Conservation (phyloP, 345 rosid genomes). For the sweet orange (Citrus sinensis) region DNA sequence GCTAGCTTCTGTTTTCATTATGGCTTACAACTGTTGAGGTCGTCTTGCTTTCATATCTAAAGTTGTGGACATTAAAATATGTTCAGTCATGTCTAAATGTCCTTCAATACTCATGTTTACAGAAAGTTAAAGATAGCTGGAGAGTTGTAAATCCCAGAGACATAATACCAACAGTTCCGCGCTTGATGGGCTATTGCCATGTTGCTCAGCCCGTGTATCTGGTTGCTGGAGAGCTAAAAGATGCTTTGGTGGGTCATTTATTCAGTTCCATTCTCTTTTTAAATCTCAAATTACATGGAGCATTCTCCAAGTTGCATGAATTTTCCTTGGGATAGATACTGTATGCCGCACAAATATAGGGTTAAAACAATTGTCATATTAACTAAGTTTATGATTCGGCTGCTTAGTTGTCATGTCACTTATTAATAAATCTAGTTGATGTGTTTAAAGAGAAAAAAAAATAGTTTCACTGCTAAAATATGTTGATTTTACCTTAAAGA, state of each 20-base stretch:
- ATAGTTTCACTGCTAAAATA: not conserved
- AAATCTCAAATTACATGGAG: not conserved
- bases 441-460: not conserved
- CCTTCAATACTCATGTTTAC: conserved; percentile 20
- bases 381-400: not conserved
- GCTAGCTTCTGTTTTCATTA: not conserved
- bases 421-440: not conserved
- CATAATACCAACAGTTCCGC: conserved; percentile 95
- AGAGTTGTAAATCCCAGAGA: conserved; percentile 96
- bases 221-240: conserved; percentile 57
- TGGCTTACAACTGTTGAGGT: not conserved
- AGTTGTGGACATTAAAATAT: not conserved
- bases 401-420: not conserved
- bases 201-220: conserved; percentile 92
- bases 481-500: not conserved
- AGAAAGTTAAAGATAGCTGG: conserved; percentile 96
- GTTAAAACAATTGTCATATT: not conserved
- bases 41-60: not conserved
- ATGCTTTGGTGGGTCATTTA: conserved; percentile 52
- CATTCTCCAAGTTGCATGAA: not conserved
- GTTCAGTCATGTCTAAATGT: not conserved
- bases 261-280: not conserved
- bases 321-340: not conserved
- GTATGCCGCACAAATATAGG: too few relatives aligned
- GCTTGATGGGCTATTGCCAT: conserved; percentile 95